Evolutionary conservation across 352 stramenopile genomes (phyloP), one percentile per base, ranked within the genome.

Genomic region (Pythium scleroteichum): DNA sequence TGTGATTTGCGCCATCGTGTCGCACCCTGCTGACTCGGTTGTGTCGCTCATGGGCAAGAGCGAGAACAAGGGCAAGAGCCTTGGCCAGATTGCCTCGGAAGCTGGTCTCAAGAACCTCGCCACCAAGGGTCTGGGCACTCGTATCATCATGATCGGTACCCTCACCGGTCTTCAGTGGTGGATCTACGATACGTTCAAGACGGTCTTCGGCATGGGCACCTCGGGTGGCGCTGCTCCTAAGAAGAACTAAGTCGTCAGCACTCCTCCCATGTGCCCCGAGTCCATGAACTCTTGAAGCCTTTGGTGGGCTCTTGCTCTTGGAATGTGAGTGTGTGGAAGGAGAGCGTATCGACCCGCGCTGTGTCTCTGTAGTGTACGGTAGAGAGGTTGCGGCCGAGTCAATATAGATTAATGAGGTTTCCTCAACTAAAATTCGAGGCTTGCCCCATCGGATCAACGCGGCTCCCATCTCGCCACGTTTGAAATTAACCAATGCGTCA

Each of bases 1-100:
- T 96, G 95, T 99, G 72, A 97, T 98, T 65, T 98, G 96, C 59
- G 97, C 97, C 61, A 97, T 99, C 65, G 98, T 99, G 65, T 99
- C 97, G 70, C 97, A 99, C 87, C 97, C 97, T 53, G 97, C 97
- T 49, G 97, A 99, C 83, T 99, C 96, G 44, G 88, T 99, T 52
- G 92, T 99, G 65, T 99, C 96, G 49, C 98, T 99, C 79, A 96
- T 97, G 86, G 88, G 89, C 73, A 95, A 96, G 81, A 67, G 82
- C 26, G 84, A 92, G 64, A 97, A 97, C 84, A 90, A 91, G 70
- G 85, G 85, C 67, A 96, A 96, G 81, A 74, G 79, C 61, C 90
- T 97, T n/a, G 87, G 84, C 58, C 78, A 91, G 70, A 97, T 97
- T 48, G 84, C 85, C 44, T 88, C 67, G 58, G 86, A 95, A 68